A percentile compares a stretch with the other conserved stretches of the same genome.
These are phyloP conservation scores for Danielia oregonensis DNA, from an alignment of 805 yeast genomes.

Conservation along the genomic window DNA sequence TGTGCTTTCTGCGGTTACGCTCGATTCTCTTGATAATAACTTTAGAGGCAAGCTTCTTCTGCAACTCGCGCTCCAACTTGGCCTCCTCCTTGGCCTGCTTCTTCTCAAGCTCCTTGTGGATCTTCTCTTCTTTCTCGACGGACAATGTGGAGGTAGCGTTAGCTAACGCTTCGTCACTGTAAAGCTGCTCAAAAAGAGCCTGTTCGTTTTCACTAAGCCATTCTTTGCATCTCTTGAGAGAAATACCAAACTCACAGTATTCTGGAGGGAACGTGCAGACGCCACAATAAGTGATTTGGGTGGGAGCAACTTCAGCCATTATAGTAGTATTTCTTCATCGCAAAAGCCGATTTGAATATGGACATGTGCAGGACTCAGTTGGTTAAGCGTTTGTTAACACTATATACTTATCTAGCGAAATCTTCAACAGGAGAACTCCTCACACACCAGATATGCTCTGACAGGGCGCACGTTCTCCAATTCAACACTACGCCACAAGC, in stretches of 20 bases:
- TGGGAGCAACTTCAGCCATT: slow-evolving; percentile 32
- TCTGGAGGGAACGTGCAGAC: slow-evolving; percentile 84
- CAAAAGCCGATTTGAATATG: neutral
- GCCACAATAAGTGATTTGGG: slow-evolving; percentile 60
- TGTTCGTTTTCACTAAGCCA: slow-evolving; percentile 67
- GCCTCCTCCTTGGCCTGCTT: slow-evolving; percentile 83
- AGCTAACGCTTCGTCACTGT: slow-evolving; percentile 56
- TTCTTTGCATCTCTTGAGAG: slow-evolving; percentile 74
- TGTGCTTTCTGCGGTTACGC: slow-evolving; percentile 83
- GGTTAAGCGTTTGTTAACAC: no score
- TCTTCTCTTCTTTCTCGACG: slow-evolving; percentile 75
- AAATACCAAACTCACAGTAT: slow-evolving; percentile 88
- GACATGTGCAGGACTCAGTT: neutral
- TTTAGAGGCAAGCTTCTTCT: slow-evolving; percentile 73
- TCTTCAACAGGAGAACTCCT: slow-evolving; percentile 11
- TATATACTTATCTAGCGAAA: no score
- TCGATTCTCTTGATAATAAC: slow-evolving; percentile 83
- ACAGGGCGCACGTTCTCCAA: slow-evolving; percentile 62
- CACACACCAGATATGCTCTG: slow-evolving; percentile 32
- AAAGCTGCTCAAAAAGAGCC: slow-evolving; percentile 55
- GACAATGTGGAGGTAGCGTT: slow-evolving; percentile 59
- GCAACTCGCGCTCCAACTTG: slow-evolving; percentile 79
- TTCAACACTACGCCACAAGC: slow-evolving; percentile 62
- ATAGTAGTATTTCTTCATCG: neutral
- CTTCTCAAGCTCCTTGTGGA: slow-evolving; percentile 77